phyloP scores from a whole-genome alignment of 2,329 filamentous ascomycete species.

The Byssothecium circinans region DNA sequence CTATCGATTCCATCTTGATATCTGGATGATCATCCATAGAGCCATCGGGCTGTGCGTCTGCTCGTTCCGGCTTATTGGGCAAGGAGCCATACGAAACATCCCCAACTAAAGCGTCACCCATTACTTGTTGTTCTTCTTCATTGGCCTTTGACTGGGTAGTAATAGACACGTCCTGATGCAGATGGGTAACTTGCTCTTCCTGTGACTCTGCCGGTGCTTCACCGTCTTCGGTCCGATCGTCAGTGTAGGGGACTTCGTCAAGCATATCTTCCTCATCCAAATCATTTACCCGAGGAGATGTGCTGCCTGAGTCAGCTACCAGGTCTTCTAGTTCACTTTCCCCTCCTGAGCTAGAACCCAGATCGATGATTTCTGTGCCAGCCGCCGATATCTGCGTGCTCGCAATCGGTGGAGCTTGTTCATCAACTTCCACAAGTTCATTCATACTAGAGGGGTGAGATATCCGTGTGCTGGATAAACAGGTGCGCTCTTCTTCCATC shows the following conservation, averaged over 20 bases:
- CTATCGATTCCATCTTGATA: conserved; percentile 36
- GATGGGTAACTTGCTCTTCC: no score
- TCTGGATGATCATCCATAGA: conserved; percentile 14
- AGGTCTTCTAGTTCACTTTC: conserved; percentile 4
- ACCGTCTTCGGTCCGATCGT: not conserved
- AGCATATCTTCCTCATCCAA: not conserved
- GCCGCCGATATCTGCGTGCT: conserved; percentile 8
- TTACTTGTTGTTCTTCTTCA: not conserved
- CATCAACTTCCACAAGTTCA: not conserved
- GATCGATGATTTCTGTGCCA: conserved; percentile 23
- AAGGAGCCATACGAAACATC: not conserved
- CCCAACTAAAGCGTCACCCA: not conserved
- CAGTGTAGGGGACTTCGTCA: not conserved
- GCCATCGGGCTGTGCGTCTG: not conserved
- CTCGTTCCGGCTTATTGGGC: not conserved
- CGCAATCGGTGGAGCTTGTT: not conserved
- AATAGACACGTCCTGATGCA: not conserved
- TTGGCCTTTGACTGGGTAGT: not conserved
- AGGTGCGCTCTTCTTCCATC: not conserved
- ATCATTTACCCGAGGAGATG: not conserved
- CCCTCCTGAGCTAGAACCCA: conserved; percentile 22
- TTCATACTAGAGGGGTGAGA: not conserved
- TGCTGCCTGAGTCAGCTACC: not conserved
- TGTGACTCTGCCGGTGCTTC: no score
- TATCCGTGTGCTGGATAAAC: not conserved